Evolutionary conservation across 139 green algal genomes (phyloP).

Genomic region (Auxenochlorella pyrenoidosa): DNA sequence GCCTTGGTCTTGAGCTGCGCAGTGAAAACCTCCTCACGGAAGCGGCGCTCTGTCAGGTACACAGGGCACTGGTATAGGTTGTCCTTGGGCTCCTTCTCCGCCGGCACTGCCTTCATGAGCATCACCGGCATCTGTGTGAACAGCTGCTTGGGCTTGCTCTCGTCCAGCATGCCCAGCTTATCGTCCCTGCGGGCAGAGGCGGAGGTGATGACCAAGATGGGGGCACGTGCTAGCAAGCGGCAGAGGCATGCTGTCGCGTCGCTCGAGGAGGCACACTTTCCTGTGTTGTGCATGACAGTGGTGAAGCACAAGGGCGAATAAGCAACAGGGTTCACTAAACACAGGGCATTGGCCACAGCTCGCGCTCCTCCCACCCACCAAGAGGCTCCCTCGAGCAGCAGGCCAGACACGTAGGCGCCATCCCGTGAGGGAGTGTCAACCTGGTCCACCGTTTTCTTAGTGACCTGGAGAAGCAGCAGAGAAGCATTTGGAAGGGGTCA

Average conservation of each 20-base stretch:
- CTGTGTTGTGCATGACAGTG: no score
- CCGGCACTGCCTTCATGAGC: slow-evolving; percentile 11
- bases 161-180: slow-evolving; percentile 83
- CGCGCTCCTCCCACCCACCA: slow-evolving; percentile 46
- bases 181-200: slow-evolving; percentile 72
- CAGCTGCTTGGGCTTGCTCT: slow-evolving; percentile 90
- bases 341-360: neutral
- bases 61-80: slow-evolving; percentile 78
- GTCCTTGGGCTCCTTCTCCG: slow-evolving; percentile 24
- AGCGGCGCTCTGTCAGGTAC: slow-evolving; percentile 90
- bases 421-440: slow-evolving; percentile 85
- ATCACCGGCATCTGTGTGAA: slow-evolving; percentile 82
- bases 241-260: no score
- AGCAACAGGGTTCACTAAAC: neutral
- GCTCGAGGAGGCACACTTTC: no score
- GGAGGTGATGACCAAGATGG: neutral
- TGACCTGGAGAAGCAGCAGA: slow-evolving; percentile 66
- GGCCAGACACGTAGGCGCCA: slow-evolving; percentile 88
- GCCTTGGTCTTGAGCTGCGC: slow-evolving; percentile 90
- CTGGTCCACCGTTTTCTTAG: slow-evolving; percentile 86
- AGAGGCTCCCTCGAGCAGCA: slow-evolving; percentile 90
- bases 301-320: no score
- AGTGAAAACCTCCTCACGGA: slow-evolving; percentile 93
- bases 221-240: no score
- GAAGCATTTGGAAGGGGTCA: no score